Percentiles rank a stretch among this genome's conserved stretches.
phyloP scores from a whole-genome alignment of 768 basidiomycete species.

The Leccinum imitatum region DNA sequence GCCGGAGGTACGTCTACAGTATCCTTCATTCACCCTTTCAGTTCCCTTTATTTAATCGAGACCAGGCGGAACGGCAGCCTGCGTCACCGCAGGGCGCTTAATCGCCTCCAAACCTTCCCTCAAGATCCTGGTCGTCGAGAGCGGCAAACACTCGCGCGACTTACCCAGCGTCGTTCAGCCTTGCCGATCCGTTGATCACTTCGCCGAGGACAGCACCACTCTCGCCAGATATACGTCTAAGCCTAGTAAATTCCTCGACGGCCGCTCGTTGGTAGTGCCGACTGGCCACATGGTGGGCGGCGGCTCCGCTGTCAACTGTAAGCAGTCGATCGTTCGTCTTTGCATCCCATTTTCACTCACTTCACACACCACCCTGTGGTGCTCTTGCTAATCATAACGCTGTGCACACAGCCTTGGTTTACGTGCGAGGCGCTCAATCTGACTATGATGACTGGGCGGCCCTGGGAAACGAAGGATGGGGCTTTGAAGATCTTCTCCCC shows the following conservation, averaged over 20 bases:
- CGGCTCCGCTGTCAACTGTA: constrained; percentile 62
- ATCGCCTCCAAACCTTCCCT: not conserved
- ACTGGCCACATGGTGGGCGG: constrained; percentile 58
- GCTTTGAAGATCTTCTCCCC: constrained; percentile 55
- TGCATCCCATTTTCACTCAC: not conserved
- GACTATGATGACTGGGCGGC: constrained; percentile 63
- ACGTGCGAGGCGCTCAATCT: constrained; percentile 56
- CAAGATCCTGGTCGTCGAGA: not conserved
- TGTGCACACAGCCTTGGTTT: constrained; percentile 40
- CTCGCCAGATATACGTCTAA: constrained; percentile 41
- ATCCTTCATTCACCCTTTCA: not conserved
- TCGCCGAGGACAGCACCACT: constrained; percentile 35
- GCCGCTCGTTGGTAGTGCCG: constrained; percentile 44
- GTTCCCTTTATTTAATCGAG: not conserved
- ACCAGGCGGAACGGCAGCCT: not conserved
- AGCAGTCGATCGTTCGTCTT: constrained; percentile 9
- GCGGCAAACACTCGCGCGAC: not conserved
- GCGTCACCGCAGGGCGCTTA: not conserved
- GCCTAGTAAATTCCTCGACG: constrained; percentile 43
- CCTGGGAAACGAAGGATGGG: constrained; percentile 59
- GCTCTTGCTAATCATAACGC: not conserved
- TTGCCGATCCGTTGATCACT: not conserved
- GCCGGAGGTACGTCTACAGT: not conserved
- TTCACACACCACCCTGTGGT: not conserved
- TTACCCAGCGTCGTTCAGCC: not conserved